phyloP scores from a whole-genome alignment of 306 rosid species.

The Fragaria vesca region DNA sequence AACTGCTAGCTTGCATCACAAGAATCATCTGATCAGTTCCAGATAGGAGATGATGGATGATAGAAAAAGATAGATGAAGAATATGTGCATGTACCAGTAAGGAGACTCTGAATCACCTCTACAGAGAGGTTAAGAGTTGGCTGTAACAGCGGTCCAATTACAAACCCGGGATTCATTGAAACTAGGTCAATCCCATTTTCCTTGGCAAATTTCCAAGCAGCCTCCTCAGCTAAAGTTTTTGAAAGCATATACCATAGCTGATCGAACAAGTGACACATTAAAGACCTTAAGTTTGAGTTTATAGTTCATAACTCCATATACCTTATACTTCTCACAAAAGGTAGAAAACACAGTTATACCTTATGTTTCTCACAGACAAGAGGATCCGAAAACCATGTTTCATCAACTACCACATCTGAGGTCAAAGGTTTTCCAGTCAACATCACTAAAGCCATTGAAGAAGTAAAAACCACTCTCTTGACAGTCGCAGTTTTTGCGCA shows the following conservation, averaged over 20 bases:
- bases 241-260: slow-evolving; percentile 15
- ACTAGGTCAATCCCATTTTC: slow-evolving; percentile 3
- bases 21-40: not conserved
- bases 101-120: not conserved
- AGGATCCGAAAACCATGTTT: slow-evolving; percentile 34
- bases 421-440: slow-evolving; percentile 9
- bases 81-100: not conserved
- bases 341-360: not conserved
- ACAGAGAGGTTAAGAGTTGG: not conserved
- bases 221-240: slow-evolving; percentile 15
- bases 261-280: not conserved
- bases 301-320: not conserved
- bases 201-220: slow-evolving; percentile 16
- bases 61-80: not conserved
- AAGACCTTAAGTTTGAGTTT: no score
- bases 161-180: slow-evolving; percentile 14
- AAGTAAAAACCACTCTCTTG: slow-evolving; percentile 32
- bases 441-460: slow-evolving; percentile 23
- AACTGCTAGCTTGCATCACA: not conserved
- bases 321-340: not conserved
- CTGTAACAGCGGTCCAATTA: slow-evolving; percentile 32
- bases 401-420: slow-evolving; percentile 26
- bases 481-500: slow-evolving; percentile 12
- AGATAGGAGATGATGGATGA: not conserved
- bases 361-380: slow-evolving; percentile 9